Base-by-base conservation (phyloP, 129 eudicot genomes). In the Oenanthe sinensis region DNA sequence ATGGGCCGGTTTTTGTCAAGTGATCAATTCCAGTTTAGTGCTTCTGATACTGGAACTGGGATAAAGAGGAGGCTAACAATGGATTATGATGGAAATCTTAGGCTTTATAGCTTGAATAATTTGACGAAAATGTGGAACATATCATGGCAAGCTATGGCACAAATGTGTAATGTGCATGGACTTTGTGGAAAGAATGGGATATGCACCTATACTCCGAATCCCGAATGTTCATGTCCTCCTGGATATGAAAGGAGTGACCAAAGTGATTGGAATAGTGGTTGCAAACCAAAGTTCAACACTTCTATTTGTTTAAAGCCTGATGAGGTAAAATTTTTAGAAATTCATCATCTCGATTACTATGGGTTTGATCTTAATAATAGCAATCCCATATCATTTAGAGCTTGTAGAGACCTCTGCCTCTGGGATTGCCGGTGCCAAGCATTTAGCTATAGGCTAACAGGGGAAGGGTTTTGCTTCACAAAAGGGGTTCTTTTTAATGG, bases 71-170 rank as follows among this genome's bases (percentile, higher is more conserved):
- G 90, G 82, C 37, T 89, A 62, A 83, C 82, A 17, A 75, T 89
- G 77, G 93, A 89, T 48, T 79, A 71, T 13, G 93, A 89, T 79
- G 93, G 90, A 37, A 86, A 89, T 52, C 81, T 86, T 19, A 86
- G 93, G 68, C 7, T 89, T 7, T 83, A 89, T 52, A 89, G 93
- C 81, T 86, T 86, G 87, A 71, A 65, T 12, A 63, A 54, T 24
- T 67, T 83, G 1, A 80, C 87, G 6, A 82, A 85, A 2, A 60
- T 72, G 9, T 89, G 93, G 93, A 46, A 36, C 5, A 46, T 77
- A 36, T 58, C 87, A 52, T 89, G 88, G 88, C 79, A 79, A 79
- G 88, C 93, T 39, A 13, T 86, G 19, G 42, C 63, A 39, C 82
- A 85, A 22, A 81, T 48, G 5, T 88, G 92, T 74, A 43, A 68